Evolutionary conservation across 306 rosid species (phyloP).

Genomic region (Ziziphus jujuba): DNA sequence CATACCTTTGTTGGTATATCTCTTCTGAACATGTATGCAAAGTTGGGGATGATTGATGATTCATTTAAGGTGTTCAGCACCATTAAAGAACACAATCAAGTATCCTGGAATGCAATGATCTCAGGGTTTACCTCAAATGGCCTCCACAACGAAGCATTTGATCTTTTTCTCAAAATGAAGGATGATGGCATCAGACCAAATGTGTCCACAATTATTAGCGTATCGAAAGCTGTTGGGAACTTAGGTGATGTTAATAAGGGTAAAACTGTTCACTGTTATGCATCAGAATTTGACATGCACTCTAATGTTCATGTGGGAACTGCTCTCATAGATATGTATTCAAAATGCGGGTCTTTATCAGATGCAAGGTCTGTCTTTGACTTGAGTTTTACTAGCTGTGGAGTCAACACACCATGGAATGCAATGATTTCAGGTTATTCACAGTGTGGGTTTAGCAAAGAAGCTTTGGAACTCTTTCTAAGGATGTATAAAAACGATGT

Average conservation of each 20-base stretch:
- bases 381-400: slow-evolving; percentile 36
- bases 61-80: slow-evolving; percentile 52
- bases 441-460: slow-evolving; percentile 45
- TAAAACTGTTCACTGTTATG: slow-evolving; percentile 46
- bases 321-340: slow-evolving; percentile 68
- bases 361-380: slow-evolving; percentile 53
- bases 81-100: slow-evolving; percentile 51
- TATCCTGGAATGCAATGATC: slow-evolving; percentile 81
- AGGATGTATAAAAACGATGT: slow-evolving; percentile 50
- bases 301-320: slow-evolving; percentile 59
- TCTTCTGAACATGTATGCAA: slow-evolving; percentile 82
- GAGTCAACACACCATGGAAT: slow-evolving; percentile 66
- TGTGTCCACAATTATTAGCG: slow-evolving; percentile 47
- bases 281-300: slow-evolving; percentile 51
- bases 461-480: slow-evolving; percentile 57
- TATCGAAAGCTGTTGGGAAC: slow-evolving; percentile 61
- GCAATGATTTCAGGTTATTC: slow-evolving; percentile 75
- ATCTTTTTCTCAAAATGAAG: slow-evolving; percentile 54
- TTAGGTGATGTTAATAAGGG: slow-evolving; percentile 52
- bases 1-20: slow-evolving; percentile 57
- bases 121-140: slow-evolving; percentile 55
- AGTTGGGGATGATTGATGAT: slow-evolving; percentile 47
- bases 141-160: slow-evolving; percentile 49
- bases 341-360: slow-evolving; percentile 52
- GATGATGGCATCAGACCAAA: slow-evolving; percentile 42